A percentile compares a stretch with the other conserved stretches of the same genome.
phyloP scores from a whole-genome alignment of 345 rosid genomes.

The Chamaenerion angustifolium region DNA sequence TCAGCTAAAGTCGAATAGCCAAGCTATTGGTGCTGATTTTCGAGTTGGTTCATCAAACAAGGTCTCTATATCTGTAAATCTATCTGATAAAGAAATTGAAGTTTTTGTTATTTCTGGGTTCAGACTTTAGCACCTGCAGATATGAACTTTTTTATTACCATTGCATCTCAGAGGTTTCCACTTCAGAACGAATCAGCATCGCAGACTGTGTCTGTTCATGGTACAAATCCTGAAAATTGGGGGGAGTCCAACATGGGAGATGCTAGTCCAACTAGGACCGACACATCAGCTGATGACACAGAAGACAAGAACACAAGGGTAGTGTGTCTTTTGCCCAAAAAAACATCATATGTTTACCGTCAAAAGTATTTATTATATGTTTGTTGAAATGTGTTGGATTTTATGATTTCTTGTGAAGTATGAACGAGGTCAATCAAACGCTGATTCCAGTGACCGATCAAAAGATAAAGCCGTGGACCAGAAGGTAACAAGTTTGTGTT shows the following conservation, averaged over 20 bases:
- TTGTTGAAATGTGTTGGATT: constrained; percentile 3
- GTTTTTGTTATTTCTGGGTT: constrained; percentile 3
- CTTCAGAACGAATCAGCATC: constrained; percentile 24
- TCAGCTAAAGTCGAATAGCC: constrained; percentile 37
- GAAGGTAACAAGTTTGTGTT: constrained; percentile 33
- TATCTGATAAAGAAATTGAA: constrained; percentile 1
- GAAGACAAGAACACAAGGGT: constrained; percentile 81
- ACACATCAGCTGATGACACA: constrained; percentile 75
- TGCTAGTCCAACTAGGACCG: constrained; percentile 67
- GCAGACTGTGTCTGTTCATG: constrained; percentile 28
- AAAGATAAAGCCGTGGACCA: constrained; percentile 74
- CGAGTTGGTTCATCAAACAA: constrained; percentile 31
- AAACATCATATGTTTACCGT: too few species aligned
- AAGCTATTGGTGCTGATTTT: constrained; percentile 26
- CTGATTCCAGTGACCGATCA: constrained; percentile 81
- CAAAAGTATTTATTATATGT: not conserved
- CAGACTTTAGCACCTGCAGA: constrained; percentile 28
- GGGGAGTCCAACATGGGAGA: constrained; percentile 61
- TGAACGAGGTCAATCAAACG: constrained; percentile 42
- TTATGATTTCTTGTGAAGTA: constrained; percentile 33
- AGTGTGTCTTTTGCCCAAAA: constrained; percentile 6
- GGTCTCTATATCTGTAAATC: constrained; percentile 20
- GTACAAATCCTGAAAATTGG: constrained; percentile 39
- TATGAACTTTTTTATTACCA: constrained; percentile 17
- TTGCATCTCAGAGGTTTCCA: constrained; percentile 20